Conservation (phyloP, 495 filamentous ascomycete species). For the Aspergillus cristatus region DNA sequence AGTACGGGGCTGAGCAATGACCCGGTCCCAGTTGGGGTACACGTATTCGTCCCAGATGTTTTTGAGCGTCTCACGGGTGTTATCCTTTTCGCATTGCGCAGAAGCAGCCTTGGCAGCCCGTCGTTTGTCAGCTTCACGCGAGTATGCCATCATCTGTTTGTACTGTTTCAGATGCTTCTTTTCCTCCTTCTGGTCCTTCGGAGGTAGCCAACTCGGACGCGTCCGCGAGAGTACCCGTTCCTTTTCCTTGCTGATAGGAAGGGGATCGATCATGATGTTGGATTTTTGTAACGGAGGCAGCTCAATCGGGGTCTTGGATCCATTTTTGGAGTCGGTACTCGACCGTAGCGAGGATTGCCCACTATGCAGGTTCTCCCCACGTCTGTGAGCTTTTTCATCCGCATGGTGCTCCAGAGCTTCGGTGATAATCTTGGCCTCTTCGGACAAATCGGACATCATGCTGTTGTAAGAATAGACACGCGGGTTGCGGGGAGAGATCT, state of each 20-base stretch:
- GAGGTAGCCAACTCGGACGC: conserved; percentile 88
- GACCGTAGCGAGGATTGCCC: conserved; percentile 35
- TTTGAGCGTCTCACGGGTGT: conserved; percentile 51
- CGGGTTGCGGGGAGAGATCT: conserved; percentile 40
- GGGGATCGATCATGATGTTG: conserved; percentile 91
- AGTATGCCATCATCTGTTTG: conserved; percentile 82
- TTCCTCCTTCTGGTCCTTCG: conserved; percentile 89
- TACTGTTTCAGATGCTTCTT: conserved; percentile 86
- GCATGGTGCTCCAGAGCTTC: conserved; percentile 83
- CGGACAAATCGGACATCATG: conserved; percentile 67
- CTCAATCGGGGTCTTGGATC: conserved; percentile 46
- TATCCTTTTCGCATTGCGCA: conserved; percentile 53
- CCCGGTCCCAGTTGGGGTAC: conserved; percentile 72
- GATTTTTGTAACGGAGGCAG: conserved; percentile 77
- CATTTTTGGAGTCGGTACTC: conserved; percentile 45
- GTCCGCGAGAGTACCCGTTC: conserved; percentile 85
- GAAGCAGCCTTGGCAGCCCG: conserved; percentile 41
- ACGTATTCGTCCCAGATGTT: conserved; percentile 85
- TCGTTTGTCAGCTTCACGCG: conserved; percentile 56
- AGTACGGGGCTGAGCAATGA: conserved; percentile 63
- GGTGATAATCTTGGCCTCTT: conserved; percentile 81
- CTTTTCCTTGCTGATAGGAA: conserved; percentile 95
- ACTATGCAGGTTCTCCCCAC: conserved; percentile 42
- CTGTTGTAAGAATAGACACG: conserved; percentile 82
- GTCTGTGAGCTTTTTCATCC: conserved; percentile 47